Base-by-base conservation (phyloP, 2,329 filamentous ascomycete species). In the Lasiodiplodia sp. region DNA sequence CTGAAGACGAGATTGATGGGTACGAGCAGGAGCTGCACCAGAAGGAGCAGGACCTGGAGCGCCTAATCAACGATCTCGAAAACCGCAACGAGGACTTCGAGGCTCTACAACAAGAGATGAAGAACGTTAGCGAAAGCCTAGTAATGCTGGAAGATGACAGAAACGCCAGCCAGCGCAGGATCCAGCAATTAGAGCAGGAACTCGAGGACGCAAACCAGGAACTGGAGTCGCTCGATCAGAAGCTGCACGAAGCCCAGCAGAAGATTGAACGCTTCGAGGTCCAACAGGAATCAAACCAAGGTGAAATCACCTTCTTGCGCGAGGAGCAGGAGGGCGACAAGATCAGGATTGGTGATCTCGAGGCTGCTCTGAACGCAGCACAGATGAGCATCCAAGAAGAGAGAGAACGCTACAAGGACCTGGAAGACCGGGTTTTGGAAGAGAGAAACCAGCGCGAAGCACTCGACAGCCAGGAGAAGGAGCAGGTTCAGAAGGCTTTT, bases 251-350 rank as follows among this genome's bases (percentile, higher is more conserved):
- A 76, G 85, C 93, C 7, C 95, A 95, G 76, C 89, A 91, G 73
- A 98, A 98, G 84, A 91, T 92, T 58, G 92, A 97, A 75, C 89
- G 94, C 66, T 86, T 98, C 2, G 91, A 92, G 4, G 93, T 99
- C 38, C 94, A 98, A 76, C 91, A 95, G 72, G 96, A 99, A 80
- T 97, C 93, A 5, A 91, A 92, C 68, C 95, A 97, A 74, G 91
- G 91, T 69, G 96, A 99, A 79, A 96, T 98, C 80, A 90, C 92
- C 1, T 99, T 99, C 86, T 80, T 99, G 63, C 90, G 96, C 1
- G 96, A 99, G 77, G 96, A 99, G 82, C 96, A 99, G 79, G 96
- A 99, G 80, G 89, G 88, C 21, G 96, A 99, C 83, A 99, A 99
- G 86, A 97, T 99, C 78, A 94, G 94, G 80, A 98, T 99, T 75